Evolutionary conservation across 2,329 filamentous ascomycete species (phyloP).

Genomic region (Fusarium sp.): DNA sequence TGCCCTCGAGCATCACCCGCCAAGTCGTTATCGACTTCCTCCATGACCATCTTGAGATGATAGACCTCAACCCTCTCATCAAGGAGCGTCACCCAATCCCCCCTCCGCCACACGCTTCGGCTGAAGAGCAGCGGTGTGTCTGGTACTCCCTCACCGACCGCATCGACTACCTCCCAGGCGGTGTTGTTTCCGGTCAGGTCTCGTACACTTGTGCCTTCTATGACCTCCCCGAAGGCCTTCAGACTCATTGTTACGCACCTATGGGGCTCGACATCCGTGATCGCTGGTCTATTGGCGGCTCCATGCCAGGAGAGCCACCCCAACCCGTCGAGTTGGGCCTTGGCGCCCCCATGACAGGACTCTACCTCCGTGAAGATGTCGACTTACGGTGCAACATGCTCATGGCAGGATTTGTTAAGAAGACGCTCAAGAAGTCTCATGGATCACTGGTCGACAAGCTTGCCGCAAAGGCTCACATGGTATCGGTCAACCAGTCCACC

Average conservation of each 20-base stretch:
- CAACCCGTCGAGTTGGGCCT: constrained; percentile 75
- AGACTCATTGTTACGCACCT: constrained; percentile 87
- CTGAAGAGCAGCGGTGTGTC: constrained; percentile 76
- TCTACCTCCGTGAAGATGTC: constrained; percentile 89
- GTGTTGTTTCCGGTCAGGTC: constrained; percentile 73
- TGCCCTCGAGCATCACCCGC: constrained; percentile 76
- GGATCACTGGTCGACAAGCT: constrained; percentile 75
- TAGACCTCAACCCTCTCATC: constrained; percentile 87
- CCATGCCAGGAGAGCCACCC: constrained; percentile 75
- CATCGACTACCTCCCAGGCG: constrained; percentile 79
- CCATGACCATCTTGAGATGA: constrained; percentile 84
- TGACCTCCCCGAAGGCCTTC: constrained; percentile 77
- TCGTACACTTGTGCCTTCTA: constrained; percentile 86
- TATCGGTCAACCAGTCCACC: constrained; percentile 31
- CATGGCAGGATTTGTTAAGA: constrained; percentile 82
- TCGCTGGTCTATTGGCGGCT: constrained; percentile 82
- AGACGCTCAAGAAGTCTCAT: constrained; percentile 83
- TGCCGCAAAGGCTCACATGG: constrained; percentile 47
- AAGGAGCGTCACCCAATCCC: constrained; percentile 76
- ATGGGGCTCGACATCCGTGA: constrained; percentile 83
- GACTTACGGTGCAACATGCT: constrained; percentile 83
- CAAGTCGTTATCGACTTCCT: constrained; percentile 80
- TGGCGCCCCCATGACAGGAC: constrained; percentile 72
- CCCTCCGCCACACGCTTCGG: constrained; percentile 72
- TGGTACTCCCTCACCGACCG: constrained; percentile 88